A percentile compares a stretch with the other conserved stretches of the same genome.
Evolutionary conservation across 192 early-diverging fungal genomes (phyloP).

Genomic region (Lobulomyces angularis): DNA sequence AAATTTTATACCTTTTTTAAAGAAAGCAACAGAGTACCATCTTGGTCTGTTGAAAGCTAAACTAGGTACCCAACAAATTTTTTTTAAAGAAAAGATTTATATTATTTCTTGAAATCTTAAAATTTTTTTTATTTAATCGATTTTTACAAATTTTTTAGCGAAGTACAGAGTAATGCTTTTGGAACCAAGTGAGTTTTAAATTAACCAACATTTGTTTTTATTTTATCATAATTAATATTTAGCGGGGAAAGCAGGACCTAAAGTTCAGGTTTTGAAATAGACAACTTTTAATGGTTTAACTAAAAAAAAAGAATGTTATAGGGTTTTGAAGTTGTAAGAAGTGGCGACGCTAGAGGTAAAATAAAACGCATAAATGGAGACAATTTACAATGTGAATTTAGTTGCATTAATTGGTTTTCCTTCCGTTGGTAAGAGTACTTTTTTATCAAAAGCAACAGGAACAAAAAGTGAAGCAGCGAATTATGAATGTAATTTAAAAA

Average conservation of each 20-base stretch:
- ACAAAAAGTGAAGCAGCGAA: slow-evolving; percentile 73
- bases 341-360: slow-evolving; percentile 70
- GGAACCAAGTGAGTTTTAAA: slow-evolving; percentile 12
- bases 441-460: slow-evolving; percentile 81
- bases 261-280: slow-evolving; percentile 12
- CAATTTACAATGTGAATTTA: not conserved
- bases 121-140: not conserved
- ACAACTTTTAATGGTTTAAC: not conserved
- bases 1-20: not conserved
- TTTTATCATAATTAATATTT: slow-evolving; percentile 2
- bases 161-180: slow-evolving; percentile 36
- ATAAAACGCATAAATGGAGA: not conserved
- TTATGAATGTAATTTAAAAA: slow-evolving; percentile 1
- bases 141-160: too few relatives aligned
- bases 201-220: slow-evolving; percentile 6
- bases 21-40: slow-evolving; percentile 86
- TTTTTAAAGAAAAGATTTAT: not conserved
- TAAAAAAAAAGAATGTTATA: slow-evolving; percentile 41
- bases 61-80: slow-evolving; percentile 49
- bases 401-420: slow-evolving; percentile 50
- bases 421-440: slow-evolving; percentile 98
- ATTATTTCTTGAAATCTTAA: not conserved
- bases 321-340: slow-evolving; percentile 97
- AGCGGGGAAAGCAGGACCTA: slow-evolving; percentile 32
- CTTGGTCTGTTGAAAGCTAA: slow-evolving; percentile 96